Evolutionary conservation across 257 asterid genomes (phyloP), one percentile per base, ranked within the genome.

Genomic region (Coffea eugenioides): DNA sequence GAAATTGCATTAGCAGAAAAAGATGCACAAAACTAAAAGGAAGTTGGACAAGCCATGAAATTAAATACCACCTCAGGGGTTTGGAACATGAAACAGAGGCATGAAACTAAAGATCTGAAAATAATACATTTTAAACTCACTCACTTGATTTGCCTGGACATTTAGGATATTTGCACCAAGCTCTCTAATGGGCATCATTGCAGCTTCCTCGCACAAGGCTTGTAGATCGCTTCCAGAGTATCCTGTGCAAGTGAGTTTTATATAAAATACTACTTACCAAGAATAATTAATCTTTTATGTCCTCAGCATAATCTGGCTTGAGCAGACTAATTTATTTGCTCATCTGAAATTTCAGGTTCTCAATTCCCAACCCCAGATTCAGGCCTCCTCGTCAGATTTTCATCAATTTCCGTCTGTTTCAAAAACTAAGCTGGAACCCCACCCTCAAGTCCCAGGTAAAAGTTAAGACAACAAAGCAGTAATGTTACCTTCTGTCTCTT

Each of bases 111-210:
- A 27, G 49, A 59, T 39, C 69, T 36, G 6, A 1, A 39, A 18
- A 74, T 16, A 36, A 36, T 21, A 52, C 15, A 13, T 1, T 67
- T 51, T 15, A 20, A 74, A 57, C 54, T 49, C 74, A 75, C 76
- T 71, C 65, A 93, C 99, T 97, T 95, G 96, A 83, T 89, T 88
- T 72, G 92, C 95, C 62, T 85, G 79, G 77, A 93, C 87, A 10
- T 88, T 92, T 9, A 93, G 97, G 86, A 95, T 88, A 86, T 95
- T 82, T 20, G 94, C 80, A 80, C 99, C 98, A 62, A 95, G 97
- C 89, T 95, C 99, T 89, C 99, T 87, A 80, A 95, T 90, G 71
- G 99, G 99, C 97, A 93, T 90, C 98, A 93, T 92, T 74, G 99
- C 99, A 79, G 99, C 99, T 85, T 95, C 99, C 83, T 85, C 94